Evolutionary conservation across 495 filamentous ascomycete species (phyloP).

Genomic region (Xylaria venustula): DNA sequence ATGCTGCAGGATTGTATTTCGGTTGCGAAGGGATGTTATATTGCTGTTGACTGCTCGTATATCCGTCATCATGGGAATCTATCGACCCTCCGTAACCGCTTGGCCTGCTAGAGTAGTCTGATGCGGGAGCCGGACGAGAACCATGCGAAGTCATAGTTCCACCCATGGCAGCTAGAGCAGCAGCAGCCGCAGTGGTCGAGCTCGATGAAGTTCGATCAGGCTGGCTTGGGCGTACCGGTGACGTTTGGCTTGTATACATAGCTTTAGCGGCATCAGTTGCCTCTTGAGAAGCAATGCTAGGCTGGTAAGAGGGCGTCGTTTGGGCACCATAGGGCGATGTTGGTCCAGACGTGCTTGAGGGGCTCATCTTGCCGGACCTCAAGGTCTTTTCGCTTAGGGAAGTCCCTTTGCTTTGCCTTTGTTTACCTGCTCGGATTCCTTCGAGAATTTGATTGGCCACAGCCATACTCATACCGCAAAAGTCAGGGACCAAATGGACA

Average conservation of each 20-base stretch:
- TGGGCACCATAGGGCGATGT: constrained; percentile 26
- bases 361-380: constrained; percentile 50
- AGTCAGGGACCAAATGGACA: constrained; percentile 94
- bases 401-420: constrained; percentile 48
- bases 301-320: constrained; percentile 31
- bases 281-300: constrained; percentile 41
- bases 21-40: constrained; percentile 52
- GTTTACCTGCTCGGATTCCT: constrained; percentile 61
- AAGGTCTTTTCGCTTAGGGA: constrained; percentile 66
- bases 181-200: constrained; percentile 42
- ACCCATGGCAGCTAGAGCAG: constrained; percentile 46
- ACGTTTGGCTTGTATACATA: constrained; percentile 52
- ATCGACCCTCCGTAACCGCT: constrained; percentile 38
- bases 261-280: constrained; percentile 51
- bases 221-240: constrained; percentile 37
- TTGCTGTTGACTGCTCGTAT: constrained; percentile 40
- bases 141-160: constrained; percentile 31
- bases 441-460: constrained; percentile 89
- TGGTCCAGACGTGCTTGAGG: constrained; percentile 31
- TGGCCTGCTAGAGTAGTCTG: constrained; percentile 36
- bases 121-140: constrained; percentile 25
- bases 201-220: constrained; percentile 41
- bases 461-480: constrained; percentile 99
- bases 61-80: constrained; percentile 42
- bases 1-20: constrained; percentile 71